These are phyloP conservation scores for Papiliotrema terrestris DNA, from an alignment of 1,284 basidiomycete genomes.

Conservation along the genomic window DNA sequence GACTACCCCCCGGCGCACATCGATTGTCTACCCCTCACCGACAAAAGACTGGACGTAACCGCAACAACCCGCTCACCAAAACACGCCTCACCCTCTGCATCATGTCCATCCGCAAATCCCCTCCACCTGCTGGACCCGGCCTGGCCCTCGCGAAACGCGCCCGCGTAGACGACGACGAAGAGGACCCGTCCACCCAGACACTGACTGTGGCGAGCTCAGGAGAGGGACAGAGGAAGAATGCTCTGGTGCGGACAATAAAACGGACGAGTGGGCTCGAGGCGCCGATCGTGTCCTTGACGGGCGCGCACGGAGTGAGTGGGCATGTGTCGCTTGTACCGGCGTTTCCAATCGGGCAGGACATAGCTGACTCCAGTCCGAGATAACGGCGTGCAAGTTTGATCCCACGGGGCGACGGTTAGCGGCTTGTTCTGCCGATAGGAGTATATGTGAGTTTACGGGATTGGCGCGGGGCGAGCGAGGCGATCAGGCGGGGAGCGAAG, in stretches of 20 bases:
- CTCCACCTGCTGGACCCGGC: conserved; percentile 40
- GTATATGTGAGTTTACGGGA: conserved; percentile 49
- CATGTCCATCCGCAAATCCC: conserved; percentile 46
- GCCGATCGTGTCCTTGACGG: conserved; percentile 43
- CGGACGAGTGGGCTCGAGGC: conserved; percentile 47
- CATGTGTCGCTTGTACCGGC: not conserved
- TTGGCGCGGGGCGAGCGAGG: not conserved
- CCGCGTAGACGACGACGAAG: conserved; percentile 34
- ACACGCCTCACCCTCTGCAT: not conserved
- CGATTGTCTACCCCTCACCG: too few species aligned
- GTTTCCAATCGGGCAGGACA: not conserved
- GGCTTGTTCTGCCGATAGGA: conserved; percentile 45
- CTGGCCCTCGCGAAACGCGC: conserved; percentile 47
- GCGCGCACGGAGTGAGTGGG: conserved; percentile 47
- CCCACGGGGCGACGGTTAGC: conserved; percentile 48
- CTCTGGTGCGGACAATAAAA: conserved; percentile 43
- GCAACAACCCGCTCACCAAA: not conserved
- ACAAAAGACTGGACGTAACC: not conserved
- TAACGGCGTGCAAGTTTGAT: conserved; percentile 49
- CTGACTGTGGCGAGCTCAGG: conserved; percentile 46
- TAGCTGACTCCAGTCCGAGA: conserved; percentile 38
- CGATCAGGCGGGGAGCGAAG: too few species aligned
- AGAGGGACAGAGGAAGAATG: conserved; percentile 44
- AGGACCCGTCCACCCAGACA: conserved; percentile 21
- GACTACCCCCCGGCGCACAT: too few species aligned